Evolutionary conservation across 2,329 filamentous ascomycete genomes (phyloP), one percentile per base, ranked within the genome.

Genomic region (Aspergillus pseudotamarii): DNA sequence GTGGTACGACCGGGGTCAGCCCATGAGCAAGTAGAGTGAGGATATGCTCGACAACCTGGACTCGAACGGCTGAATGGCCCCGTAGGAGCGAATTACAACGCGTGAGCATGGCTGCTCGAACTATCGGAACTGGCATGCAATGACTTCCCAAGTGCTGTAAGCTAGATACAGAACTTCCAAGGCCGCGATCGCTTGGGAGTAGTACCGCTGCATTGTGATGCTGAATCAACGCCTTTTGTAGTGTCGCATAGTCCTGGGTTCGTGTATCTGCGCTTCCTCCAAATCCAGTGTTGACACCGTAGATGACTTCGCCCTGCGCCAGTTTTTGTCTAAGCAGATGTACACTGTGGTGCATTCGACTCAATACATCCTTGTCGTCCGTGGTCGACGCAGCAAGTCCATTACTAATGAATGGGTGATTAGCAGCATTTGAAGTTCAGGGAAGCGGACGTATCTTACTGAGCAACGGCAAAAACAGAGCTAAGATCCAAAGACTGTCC

Each of bases 251-350:
- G 83, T 73, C 8, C 78, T 76, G 1, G 4, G 86, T 89, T 3
- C 87, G 81, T 0, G 83, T 81, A 69, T 89, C 85, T n/a, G 89
- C 89, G 58, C 84, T 88, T 30, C 88, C 88, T 6, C 88, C 89
- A 64, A 89, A 90, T 6, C 88, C 88, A 0, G 88, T 91, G 66
- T 88, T 90, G 51, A 89, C 86, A 12, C 87, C 87, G 55, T 72
- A 72, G 26, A 71, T 61, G 4, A 66, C 60, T 16, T 61, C 58
- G 4, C 65, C 68, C 12, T 56, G 36, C 0, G 59, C 53, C 1
- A 71, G 60, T 11, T 62, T 64, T 19, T 61, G 30, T 5, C 62
- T 43, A 2, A 71, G 60, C 4, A 65, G 19, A 1, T 65, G 50
- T 2, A 71, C 68, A 23, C 66, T 69, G 45, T 23, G 41, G 4